Evolutionary conservation across 768 basidiomycete species (phyloP).

Genomic region (Phanerochaete sordida): DNA sequence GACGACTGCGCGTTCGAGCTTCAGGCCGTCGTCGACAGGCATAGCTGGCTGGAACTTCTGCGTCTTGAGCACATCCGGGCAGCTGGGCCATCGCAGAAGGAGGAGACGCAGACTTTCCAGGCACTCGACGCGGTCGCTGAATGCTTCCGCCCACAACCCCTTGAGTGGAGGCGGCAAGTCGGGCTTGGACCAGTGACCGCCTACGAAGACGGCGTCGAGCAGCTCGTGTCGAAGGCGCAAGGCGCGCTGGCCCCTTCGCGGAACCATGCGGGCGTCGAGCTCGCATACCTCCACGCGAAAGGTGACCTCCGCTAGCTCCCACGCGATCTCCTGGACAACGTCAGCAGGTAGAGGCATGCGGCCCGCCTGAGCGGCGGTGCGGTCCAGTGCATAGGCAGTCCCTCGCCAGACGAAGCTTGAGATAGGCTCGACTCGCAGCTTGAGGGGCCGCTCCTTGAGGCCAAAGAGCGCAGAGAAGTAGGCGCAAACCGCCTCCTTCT

Average conservation of each 20-base stretch:
- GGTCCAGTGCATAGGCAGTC: no score
- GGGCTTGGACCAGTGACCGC: background rate
- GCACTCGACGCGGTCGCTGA: background rate
- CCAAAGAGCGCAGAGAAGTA: no score
- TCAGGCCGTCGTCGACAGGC: no score
- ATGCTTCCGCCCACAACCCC: background rate
- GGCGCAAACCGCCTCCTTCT: no score
- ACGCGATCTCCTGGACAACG: background rate
- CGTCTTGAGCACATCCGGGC: background rate
- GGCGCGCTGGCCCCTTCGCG: background rate
- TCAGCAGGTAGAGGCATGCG: no score
- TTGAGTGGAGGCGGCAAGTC: background rate
- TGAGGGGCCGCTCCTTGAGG: no score
- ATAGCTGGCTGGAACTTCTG: no score
- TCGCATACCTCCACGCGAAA: conserved; percentile 2
- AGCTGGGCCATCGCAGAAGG: background rate
- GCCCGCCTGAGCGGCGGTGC: no score
- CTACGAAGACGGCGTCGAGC: background rate
- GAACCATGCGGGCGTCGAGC: background rate
- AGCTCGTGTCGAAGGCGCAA: background rate
- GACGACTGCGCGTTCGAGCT: no score
- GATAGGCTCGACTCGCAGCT: no score
- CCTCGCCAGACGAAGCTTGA: no score
- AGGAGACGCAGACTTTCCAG: background rate
- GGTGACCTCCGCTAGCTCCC: background rate